Evolutionary conservation across 1,139 yeast species (phyloP).

Genomic region (Meyerozyma athensensis): DNA sequence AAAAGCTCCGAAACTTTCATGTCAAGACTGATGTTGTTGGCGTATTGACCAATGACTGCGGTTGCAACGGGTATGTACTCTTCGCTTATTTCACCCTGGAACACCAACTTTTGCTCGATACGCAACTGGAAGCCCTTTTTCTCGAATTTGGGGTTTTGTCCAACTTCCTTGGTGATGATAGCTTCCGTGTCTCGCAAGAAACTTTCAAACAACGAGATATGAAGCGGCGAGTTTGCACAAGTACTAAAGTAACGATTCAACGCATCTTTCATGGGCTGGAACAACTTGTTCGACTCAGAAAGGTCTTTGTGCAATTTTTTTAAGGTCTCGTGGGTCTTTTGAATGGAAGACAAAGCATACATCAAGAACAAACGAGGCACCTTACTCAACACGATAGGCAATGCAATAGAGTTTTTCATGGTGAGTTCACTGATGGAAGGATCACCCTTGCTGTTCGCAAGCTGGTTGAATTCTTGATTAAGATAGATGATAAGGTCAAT

Average conservation of each 20-base stretch:
- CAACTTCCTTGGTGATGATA: constrained; percentile 28
- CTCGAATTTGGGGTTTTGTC: constrained; percentile 1
- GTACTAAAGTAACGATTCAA: constrained; percentile 50
- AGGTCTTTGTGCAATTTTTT: constrained; percentile 42
- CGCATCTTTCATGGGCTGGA: constrained; percentile 52
- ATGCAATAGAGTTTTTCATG: constrained; percentile 33
- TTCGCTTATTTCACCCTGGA: constrained; percentile 54
- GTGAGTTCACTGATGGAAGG: constrained; percentile 21
- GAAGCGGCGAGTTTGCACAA: constrained; percentile 52
- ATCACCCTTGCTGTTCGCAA: constrained; percentile 20
- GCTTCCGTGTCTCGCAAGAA: constrained; percentile 50
- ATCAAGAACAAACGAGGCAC: constrained; percentile 67
- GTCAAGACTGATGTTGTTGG: constrained; percentile 32
- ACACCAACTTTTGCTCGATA: constrained; percentile 63
- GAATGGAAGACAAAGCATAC: constrained; percentile 65
- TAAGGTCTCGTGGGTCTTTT: constrained; percentile 59
- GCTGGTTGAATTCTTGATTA: constrained; percentile 60
- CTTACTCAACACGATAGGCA: constrained; percentile 57
- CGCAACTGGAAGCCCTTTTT: constrained; percentile 27
- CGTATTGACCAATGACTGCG: constrained; percentile 29
- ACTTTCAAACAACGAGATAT: constrained; percentile 57
- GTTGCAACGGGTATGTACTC: constrained; percentile 33
- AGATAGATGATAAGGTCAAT: constrained; percentile 63
- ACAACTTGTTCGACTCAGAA: constrained; percentile 36
- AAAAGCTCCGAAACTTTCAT: constrained; percentile 47